Base-by-base conservation (phyloP, 345 rosid genomes). In the Populus pruinosa region DNA sequence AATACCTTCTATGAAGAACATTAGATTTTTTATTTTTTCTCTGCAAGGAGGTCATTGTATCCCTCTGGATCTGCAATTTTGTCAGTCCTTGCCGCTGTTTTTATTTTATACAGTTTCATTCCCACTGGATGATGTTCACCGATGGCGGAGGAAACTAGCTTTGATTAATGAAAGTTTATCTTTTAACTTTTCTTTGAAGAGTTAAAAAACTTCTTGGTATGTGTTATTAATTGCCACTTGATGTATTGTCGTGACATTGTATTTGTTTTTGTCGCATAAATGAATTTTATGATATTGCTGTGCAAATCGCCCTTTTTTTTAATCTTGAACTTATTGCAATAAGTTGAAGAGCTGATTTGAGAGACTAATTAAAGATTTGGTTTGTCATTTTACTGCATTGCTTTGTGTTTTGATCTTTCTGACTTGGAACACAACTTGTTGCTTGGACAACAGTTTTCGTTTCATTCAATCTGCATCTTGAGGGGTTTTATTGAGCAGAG, bases 1-100 rank as follows among this genome's bases (percentile, higher is more conserved):
- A 74, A 29, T 74, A 67, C 74, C 65, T 71, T 33, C 20, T 27
- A 33, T 78, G 65, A 64, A 64, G 63, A 69, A 73, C 61, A 55
- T 41, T 78, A 23, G 13, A n/a, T 18, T 64, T 69, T 65, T 72
- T 21, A 66, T 20, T 43, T 31, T 33, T 63, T 33, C 50, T 43
- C 4, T 47, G 29, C 20, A 20, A 69, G 70, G 41, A 38, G 13
- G 67, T 69, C 61, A 38, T 67, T 27, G 81, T 39, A 67, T 70
- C 49, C 75, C 16, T 23, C 56, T 14, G 63, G 73, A 44, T 70
- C 63, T 44, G 36, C 12, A 44, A 14, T 70, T 70, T 44, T 70
- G 36, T 44, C 21, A 17, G 73, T 70, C 53, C 73, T 47, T 16
- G 38, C 53, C 29, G 33, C 1, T 70, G 56, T 49, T n/a, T 29